Percentiles rank a stretch among this genome's conserved stretches.
Evolutionary conservation across 1,284 basidiomycete genomes (phyloP).

Genomic region (Fomitopsis palustris): DNA sequence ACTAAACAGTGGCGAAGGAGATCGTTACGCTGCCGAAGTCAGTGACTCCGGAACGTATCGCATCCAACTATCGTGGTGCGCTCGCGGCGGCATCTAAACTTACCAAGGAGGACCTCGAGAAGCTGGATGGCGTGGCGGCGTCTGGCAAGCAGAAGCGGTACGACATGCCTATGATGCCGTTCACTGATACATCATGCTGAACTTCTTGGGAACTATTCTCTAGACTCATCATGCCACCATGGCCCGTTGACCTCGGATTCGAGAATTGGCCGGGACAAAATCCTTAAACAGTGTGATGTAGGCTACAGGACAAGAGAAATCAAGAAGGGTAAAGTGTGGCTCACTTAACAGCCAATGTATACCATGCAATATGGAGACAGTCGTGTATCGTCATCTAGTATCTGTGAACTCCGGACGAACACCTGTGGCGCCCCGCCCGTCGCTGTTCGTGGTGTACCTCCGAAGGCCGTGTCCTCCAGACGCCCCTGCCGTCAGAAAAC

Average conservation of each 20-base stretch:
- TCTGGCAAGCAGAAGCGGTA: conserved; percentile 67
- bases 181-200: not conserved
- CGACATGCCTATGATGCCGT: conserved; percentile 14
- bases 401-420: not conserved
- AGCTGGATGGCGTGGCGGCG: conserved; percentile 65
- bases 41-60: conserved; percentile 72
- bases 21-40: conserved; percentile 74
- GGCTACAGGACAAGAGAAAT: not conserved
- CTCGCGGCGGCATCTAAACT: conserved; percentile 48
- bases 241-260: conserved; percentile 73
- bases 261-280: conserved; percentile 50
- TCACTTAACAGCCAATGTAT: not conserved
- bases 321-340: not conserved
- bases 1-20: conserved; percentile 53
- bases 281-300: not conserved
- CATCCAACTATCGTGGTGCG: conserved; percentile 61
- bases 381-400: not conserved
- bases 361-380: not conserved
- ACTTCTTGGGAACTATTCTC: not conserved
- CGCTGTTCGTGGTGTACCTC: not conserved
- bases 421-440: not conserved
- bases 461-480: not conserved
- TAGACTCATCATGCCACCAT: conserved; percentile 57
- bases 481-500: conserved; percentile 3
- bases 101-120: conserved; percentile 54